These are phyloP conservation scores for Cajanus cajan DNA, from an alignment of 306 rosid genomes.

Conservation along the genomic window DNA sequence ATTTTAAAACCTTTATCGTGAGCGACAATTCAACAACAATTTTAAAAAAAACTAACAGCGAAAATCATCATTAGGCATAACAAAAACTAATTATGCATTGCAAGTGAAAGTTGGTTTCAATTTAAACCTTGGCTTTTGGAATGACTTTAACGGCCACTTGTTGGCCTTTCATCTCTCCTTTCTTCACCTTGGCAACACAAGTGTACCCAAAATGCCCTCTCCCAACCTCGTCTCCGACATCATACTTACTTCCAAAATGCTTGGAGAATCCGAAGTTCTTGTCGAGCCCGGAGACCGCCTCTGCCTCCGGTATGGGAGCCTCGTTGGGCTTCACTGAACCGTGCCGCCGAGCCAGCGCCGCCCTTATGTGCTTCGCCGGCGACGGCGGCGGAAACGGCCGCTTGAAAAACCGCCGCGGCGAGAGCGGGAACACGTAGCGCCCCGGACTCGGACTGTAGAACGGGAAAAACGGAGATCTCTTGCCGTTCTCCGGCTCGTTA, in stretches of 20 bases:
- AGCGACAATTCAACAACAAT: background rate
- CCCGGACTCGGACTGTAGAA: slow-evolving; percentile 82
- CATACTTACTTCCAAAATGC: slow-evolving; percentile 65
- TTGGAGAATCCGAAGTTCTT: slow-evolving; percentile 84
- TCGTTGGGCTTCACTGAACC: slow-evolving; percentile 78
- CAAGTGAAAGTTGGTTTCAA: slow-evolving; percentile 25
- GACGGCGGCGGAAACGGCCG: slow-evolving; percentile 79
- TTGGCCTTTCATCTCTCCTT: slow-evolving; percentile 67
- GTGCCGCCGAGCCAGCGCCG: slow-evolving; percentile 60
- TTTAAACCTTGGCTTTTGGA: slow-evolving; percentile 70
- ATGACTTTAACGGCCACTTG: slow-evolving; percentile 79
- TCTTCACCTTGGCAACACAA: slow-evolving; percentile 62
- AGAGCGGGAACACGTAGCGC: slow-evolving; percentile 62
- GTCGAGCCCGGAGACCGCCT: slow-evolving; percentile 45
- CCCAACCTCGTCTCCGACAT: slow-evolving; percentile 73
- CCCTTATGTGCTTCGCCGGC: slow-evolving; percentile 73
- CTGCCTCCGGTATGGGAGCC: slow-evolving; percentile 59
- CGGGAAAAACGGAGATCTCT: slow-evolving; percentile 65
- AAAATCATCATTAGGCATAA: background rate
- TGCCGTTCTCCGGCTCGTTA: slow-evolving; percentile 30
- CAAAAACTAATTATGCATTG: background rate
- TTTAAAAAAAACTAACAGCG: background rate
- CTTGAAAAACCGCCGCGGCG: slow-evolving; percentile 65
- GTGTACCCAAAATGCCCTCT: slow-evolving; percentile 84
- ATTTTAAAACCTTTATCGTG: background rate